These are phyloP conservation scores for Globisporangium parvum DNA, from an alignment of 352 stramenopile species.

Conservation along the genomic window DNA sequence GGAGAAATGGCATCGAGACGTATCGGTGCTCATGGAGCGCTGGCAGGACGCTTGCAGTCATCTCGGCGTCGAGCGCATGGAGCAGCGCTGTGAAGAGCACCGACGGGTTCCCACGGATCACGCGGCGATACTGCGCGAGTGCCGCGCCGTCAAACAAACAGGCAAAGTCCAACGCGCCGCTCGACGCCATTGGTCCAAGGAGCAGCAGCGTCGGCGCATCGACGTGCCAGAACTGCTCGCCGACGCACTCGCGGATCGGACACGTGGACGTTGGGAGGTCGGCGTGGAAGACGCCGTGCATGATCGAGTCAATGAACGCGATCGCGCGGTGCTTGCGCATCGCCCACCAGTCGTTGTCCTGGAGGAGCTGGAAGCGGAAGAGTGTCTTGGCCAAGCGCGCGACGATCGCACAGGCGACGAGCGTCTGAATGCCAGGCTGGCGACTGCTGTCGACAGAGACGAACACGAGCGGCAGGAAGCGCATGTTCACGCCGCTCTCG, in stretches of 20 bases:
- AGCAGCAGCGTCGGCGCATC: conserved; percentile 57
- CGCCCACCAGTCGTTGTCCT: conserved; percentile 47
- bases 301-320: conserved; percentile 63
- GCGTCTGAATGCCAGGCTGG: conserved; percentile 43
- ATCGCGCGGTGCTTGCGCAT: conserved; percentile 50
- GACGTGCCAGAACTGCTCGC: conserved; percentile 71
- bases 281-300: conserved; percentile 55
- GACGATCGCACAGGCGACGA: conserved; percentile 69
- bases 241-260: conserved; percentile 30
- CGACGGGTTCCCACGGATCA: conserved; percentile 44
- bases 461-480: conserved; percentile 68
- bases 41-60: conserved; percentile 44
- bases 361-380: conserved; percentile 56
- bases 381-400: conserved; percentile 66
- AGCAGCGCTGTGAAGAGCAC: conserved; percentile 59
- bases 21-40: conserved; percentile 53
- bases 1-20: conserved; percentile 48
- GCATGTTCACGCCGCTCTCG: conserved; percentile 57
- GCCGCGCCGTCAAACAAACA: not conserved
- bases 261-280: conserved; percentile 23
- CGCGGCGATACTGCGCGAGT: conserved; percentile 40
- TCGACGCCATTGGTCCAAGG: conserved; percentile 54
- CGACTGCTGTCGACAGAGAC: conserved; percentile 25
- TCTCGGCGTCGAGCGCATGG: conserved; percentile 42
- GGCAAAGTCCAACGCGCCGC: conserved; percentile 35